phyloP scores from a whole-genome alignment of 2,329 filamentous ascomycete species.

The Diaporthe sp. region DNA sequence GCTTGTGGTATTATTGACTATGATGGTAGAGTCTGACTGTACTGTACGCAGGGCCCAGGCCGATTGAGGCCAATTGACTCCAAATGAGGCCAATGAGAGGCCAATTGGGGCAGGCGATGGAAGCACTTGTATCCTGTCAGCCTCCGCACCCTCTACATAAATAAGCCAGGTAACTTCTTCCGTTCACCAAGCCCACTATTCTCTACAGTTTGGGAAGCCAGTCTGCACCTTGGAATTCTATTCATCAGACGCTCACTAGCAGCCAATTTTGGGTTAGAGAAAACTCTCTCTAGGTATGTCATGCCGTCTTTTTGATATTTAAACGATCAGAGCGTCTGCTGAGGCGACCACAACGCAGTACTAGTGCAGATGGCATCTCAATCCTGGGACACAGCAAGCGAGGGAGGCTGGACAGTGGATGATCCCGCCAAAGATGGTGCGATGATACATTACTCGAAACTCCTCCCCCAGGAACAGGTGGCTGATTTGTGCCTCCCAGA shows the following conservation, averaged over 20 bases:
- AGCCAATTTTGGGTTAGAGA: not conserved
- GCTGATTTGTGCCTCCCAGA: not conserved
- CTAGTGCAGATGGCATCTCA: not conserved
- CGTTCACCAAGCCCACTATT: not conserved
- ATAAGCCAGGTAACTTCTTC: not conserved
- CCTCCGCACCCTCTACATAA: not conserved
- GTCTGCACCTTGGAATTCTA: no score
- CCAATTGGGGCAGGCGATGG: not conserved
- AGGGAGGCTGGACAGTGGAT: not conserved
- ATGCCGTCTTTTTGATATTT: not conserved
- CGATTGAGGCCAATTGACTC: not conserved
- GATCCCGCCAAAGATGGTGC: not conserved
- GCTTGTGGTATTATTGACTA: not conserved
- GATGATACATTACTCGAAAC: not conserved
- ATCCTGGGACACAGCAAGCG: not conserved
- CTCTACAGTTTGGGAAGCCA: not conserved
- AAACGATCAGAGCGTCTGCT: not conserved
- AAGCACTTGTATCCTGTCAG: not conserved
- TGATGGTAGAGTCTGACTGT: not conserved
- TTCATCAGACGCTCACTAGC: no score
- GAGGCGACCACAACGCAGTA: not conserved
- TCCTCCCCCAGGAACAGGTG: no score
- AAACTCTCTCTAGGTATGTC: no score
- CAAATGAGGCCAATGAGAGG: conserved; percentile 10
- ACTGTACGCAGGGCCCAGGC: no score